Conservation (phyloP, 306 rosid species). For the Lathyrus sativus region DNA sequence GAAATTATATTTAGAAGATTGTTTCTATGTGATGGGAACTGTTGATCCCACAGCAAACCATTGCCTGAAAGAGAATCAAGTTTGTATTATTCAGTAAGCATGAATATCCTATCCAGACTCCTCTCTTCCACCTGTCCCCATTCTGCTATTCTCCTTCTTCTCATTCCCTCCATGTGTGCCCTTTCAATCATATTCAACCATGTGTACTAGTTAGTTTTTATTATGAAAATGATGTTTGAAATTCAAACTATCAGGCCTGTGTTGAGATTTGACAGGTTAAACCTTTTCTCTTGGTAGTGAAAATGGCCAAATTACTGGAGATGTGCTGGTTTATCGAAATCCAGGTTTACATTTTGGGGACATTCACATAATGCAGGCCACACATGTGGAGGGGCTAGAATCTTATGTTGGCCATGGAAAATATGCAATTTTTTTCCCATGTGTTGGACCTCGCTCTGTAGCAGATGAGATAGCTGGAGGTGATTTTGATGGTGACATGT, state of each 20-base stretch:
- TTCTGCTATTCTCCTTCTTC: background rate
- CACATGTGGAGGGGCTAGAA: conserved; percentile 47
- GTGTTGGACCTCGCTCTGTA: conserved; percentile 74
- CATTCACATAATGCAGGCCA: conserved; percentile 67
- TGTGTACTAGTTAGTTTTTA: background rate
- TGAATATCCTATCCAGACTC: background rate
- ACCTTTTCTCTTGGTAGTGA: conserved; percentile 41
- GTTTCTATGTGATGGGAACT: conserved; percentile 82
- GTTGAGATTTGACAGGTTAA: conserved; percentile 9
- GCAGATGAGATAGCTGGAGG: conserved; percentile 90
- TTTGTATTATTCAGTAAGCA: conserved; percentile 75
- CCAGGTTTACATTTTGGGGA: conserved; percentile 91
- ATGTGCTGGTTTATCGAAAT: conserved; percentile 75
- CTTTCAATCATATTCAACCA: conserved; percentile 8
- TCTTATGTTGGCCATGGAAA: conserved; percentile 64
- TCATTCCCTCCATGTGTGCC: background rate
- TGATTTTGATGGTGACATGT: conserved; percentile 89
- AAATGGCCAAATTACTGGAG: conserved; percentile 65
- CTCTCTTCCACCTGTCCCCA: background rate
- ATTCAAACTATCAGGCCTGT: conserved; percentile 4
- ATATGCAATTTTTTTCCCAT: conserved; percentile 77
- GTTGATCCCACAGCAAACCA: conserved; percentile 64
- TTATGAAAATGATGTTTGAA: background rate
- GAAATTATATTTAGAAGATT: conserved; percentile 49
- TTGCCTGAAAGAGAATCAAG: conserved; percentile 54